Evolutionary conservation across 176 grass and related monocot genomes (phyloP), one percentile per base, ranked within the genome.

Genomic region (Oryza brachyantha): DNA sequence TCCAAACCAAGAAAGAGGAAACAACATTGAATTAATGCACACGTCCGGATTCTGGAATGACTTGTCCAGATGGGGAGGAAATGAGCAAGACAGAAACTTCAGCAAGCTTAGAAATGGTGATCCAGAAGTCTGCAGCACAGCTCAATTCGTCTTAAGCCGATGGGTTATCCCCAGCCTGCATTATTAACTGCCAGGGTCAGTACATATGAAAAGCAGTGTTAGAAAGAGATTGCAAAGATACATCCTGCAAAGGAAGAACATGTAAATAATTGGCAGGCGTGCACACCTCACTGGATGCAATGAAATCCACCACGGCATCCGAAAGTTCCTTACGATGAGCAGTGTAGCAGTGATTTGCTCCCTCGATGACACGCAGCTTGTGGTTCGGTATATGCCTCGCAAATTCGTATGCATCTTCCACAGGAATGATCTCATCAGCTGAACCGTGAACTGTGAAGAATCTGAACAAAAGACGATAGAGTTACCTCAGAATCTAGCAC

Each of bases 401-500:
- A 80, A 93, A 97, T 55, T 97, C 86, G 7, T 87, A 79, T 36
- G 94, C 91, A 88, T 97, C 94, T 87, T 84, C 78, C 60, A 88
- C 79, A 0, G 94, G 91, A 86, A 97, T 86, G 73, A 80, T 34
- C 37, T 90, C 85, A 66, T 97, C 91, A 65, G 90, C 73, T 76
- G 94, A 88, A 79, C 94, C 91, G 70, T 97, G 94, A 83, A 97
- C 61, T 35, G 79, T 92, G 62, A 94, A 89, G 32, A 97, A 93
- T 64, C 91, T 97, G 61, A 42, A 41, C 10, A n/a, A 86, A 19
- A 68, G 28, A 48, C 4, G 72, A n/a, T 61, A 48, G 42, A 80
- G 38, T 29, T 61, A 28, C 12, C 26, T 61, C 32, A 67, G 68
- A 68, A 80, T 35, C 39, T 50, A 41, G 25, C 59, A 70, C 29